A percentile compares a stretch with the other conserved stretches of the same genome.
These are phyloP conservation scores for Dalbergia cultrata DNA, from an alignment of 306 rosid genomes.

Conservation along the genomic window DNA sequence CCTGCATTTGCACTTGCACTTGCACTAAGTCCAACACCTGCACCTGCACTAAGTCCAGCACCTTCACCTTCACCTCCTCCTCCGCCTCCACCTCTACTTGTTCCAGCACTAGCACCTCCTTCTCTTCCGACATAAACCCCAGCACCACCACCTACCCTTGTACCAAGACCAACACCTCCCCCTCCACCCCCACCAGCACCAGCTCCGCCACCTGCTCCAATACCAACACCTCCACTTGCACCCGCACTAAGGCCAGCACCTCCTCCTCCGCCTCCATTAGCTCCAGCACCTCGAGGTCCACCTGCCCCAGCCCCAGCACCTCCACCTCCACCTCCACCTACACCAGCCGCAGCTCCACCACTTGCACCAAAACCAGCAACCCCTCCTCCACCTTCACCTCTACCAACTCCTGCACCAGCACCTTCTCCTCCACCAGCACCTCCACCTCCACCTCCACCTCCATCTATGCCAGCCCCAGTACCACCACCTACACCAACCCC, in stretches of 20 bases:
- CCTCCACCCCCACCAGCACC: not conserved
- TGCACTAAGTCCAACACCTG: no score
- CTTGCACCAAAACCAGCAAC: not conserved
- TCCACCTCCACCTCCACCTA: not conserved
- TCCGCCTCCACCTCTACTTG: not conserved
- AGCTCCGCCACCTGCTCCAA: slow-evolving; percentile 9
- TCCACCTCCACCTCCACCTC: no score
- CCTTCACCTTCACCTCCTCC: no score
- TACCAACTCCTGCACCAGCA: not conserved
- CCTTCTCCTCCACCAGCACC: no score
- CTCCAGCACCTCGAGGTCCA: not conserved
- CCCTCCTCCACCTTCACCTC: not conserved
- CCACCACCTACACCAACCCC: not conserved
- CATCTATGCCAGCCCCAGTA: not conserved
- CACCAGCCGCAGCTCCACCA: not conserved
- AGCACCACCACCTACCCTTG: not conserved
- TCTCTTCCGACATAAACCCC: not conserved
- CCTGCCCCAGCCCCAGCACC: not conserved
- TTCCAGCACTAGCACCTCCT: no score
- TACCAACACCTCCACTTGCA: not conserved
- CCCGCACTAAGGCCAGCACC: not conserved
- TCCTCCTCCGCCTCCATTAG: not conserved
- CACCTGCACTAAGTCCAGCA: no score
- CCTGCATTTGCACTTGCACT: no score
- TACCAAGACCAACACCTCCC: not conserved